phyloP scores from a whole-genome alignment of 345 rosid genomes.

The Brassica nigra region DNA sequence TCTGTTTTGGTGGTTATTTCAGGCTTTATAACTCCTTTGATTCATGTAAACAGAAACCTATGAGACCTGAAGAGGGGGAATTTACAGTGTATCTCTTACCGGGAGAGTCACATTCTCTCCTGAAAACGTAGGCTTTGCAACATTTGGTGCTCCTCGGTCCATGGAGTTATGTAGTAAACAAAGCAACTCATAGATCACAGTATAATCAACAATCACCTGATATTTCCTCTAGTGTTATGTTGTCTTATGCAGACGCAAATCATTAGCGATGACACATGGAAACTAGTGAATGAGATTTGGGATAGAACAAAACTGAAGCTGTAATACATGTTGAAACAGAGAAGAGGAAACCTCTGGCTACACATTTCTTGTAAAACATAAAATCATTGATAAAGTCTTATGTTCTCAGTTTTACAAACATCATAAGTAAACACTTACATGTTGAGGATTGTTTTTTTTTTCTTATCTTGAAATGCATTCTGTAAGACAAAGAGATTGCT shows the following conservation, averaged over 20 bases:
- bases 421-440: background rate
- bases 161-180: constrained; percentile 55
- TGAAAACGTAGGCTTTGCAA: constrained; percentile 84
- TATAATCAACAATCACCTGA: background rate
- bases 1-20: background rate
- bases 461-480: background rate
- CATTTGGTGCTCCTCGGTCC: constrained; percentile 92
- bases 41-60: constrained; percentile 53
- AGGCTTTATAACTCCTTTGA: background rate
- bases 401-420: background rate
- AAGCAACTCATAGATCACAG: background rate
- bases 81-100: constrained; percentile 52
- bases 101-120: constrained; percentile 95
- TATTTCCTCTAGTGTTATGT: background rate
- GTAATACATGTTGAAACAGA: constrained; percentile 65
- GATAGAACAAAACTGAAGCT: constrained; percentile 62
- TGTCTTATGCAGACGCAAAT: constrained; percentile 64
- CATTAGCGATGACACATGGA: constrained; percentile 78
- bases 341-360: constrained; percentile 76
- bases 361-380: constrained; percentile 68
- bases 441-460: background rate
- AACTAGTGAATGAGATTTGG: constrained; percentile 78
- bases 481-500: background rate
- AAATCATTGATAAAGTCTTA: constrained; percentile 5
- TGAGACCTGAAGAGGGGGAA: constrained; percentile 81